Base-by-base conservation (phyloP, 495 filamentous ascomycete genomes). In the Umbilicaria muhlenbergii region DNA sequence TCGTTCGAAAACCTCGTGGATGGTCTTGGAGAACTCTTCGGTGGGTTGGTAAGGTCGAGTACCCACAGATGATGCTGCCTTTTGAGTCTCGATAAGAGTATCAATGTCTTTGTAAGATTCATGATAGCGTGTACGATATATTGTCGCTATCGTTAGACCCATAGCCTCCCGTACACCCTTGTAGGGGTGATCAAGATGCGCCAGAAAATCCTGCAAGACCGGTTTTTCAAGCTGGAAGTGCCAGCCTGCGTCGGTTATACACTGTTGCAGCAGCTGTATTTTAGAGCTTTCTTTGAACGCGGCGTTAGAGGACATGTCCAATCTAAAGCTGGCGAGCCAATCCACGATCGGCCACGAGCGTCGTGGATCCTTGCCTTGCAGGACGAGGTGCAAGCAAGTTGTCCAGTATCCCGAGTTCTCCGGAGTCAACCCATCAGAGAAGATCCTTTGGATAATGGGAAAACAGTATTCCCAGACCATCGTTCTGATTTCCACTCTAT, bases 231-330 rank as follows among this genome's bases (percentile, higher is more conserved):
- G 71, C 47, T 83, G 86, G 69, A 94, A 96, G 60, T 95, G 91
- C 91, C 91, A 99, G 2, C 92, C 92, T 39, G 79, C 69, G 57
- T 94, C 85, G 45, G 75, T 76, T 49, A 96, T 83, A 47, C 80
- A 78, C 50, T 93, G 84, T 51, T 94, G 83, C 32, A 99, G 67
- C 12, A 96, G 71, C 51, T 91, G 82, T 36, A 99, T 83, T 63
- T 95, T 95, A 4, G 88, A 87, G 44, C 88, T 95, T 53, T 99
- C 92, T 60, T 99, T 99, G 73, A 99, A 99, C 10, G 91, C 91
- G 4, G 91, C 91, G 59, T 96, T 94, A 0, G 89, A 94, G 17
- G 75, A 64, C 81, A 94, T 89, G 53, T 99, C 91, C 15, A 99
- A 67, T 31, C 83, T 73, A 72, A 94, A 95, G 46, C 77, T 75